phyloP scores from a whole-genome alignment of 148 eudicot genomes.

The Gaultheria prostrata region DNA sequence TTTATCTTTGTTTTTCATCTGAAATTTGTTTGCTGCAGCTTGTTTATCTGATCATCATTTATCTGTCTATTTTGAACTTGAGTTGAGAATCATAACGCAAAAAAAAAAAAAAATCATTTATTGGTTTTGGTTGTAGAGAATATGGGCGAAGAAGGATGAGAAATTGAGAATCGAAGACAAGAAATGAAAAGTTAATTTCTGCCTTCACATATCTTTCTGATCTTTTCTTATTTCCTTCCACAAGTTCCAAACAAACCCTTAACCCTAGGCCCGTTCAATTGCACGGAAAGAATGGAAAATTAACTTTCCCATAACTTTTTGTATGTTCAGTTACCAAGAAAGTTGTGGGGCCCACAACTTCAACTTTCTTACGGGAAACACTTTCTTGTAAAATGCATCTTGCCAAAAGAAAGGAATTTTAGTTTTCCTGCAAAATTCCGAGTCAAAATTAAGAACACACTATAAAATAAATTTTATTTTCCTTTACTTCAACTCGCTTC shows the following conservation, averaged over 20 bases:
- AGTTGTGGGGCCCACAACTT: too few species aligned
- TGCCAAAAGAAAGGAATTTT: too few species aligned
- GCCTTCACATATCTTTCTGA: neutral
- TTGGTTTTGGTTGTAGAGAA: neutral
- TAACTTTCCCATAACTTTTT: too few species aligned
- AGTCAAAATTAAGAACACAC: too few species aligned
- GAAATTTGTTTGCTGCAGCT: neutral
- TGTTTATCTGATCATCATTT: neutral
- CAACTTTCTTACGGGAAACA: too few species aligned
- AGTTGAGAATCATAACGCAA: neutral
- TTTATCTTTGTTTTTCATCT: neutral
- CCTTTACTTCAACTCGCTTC: too few species aligned
- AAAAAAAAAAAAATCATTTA: neutral
- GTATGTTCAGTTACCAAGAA: too few species aligned
- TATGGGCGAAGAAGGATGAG: neutral
- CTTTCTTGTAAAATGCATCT: too few species aligned
- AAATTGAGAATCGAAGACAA: neutral
- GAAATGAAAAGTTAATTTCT: neutral
- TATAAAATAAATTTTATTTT: too few species aligned
- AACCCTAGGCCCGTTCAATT: too few species aligned
- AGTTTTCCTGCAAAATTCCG: too few species aligned
- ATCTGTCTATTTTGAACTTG: neutral
- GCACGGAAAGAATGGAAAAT: too few species aligned
- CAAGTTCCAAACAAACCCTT: neutral
- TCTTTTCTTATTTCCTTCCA: neutral